Percentiles rank a stretch among this genome's conserved stretches.
Evolutionary conservation across 2,329 filamentous ascomycete genomes (phyloP).

Genomic region (Cryphonectria nitschkei): DNA sequence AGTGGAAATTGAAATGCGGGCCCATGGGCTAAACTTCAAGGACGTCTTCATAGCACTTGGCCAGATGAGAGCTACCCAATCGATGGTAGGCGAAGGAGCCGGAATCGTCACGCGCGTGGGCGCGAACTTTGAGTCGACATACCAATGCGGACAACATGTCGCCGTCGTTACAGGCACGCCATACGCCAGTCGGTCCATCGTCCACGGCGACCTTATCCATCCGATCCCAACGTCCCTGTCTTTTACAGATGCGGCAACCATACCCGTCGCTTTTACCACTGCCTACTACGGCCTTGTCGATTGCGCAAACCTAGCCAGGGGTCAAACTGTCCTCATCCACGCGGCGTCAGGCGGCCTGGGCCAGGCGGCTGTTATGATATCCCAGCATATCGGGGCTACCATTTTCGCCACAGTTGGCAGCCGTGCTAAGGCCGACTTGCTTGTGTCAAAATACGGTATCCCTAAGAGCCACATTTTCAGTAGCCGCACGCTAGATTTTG

Average conservation of each 20-base stretch:
- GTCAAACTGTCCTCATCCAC: conserved; percentile 46
- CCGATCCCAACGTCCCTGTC: conserved; percentile 24
- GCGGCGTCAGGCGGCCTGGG: conserved; percentile 47
- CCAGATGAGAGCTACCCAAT: conserved; percentile 35
- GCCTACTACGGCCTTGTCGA: conserved; percentile 46
- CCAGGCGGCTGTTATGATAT: conserved; percentile 47
- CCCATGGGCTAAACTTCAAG: conserved; percentile 40
- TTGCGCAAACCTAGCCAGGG: conserved; percentile 34
- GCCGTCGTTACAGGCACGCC: conserved; percentile 29
- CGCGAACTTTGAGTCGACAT: conserved; percentile 30
- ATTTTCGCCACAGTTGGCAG: conserved; percentile 45
- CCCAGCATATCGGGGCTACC: conserved; percentile 40
- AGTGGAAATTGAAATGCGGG: conserved; percentile 32
- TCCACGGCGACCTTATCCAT: conserved; percentile 10
- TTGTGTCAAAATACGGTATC: conserved; percentile 42
- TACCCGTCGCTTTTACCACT: conserved; percentile 27
- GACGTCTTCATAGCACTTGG: conserved; percentile 42
- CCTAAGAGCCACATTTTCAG: conserved; percentile 42
- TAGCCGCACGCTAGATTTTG: conserved; percentile 10
- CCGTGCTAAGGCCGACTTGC: conserved; percentile 38
- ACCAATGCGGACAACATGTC: conserved; percentile 36
- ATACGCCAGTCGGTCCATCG: conserved; percentile 27
- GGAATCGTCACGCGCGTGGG: conserved; percentile 40
- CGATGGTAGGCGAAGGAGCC: conserved; percentile 40
- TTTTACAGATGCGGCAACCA: conserved; percentile 19